These are phyloP conservation scores for Talaromyces wortmannii DNA, from an alignment of 495 filamentous ascomycete species.

Conservation along the genomic window DNA sequence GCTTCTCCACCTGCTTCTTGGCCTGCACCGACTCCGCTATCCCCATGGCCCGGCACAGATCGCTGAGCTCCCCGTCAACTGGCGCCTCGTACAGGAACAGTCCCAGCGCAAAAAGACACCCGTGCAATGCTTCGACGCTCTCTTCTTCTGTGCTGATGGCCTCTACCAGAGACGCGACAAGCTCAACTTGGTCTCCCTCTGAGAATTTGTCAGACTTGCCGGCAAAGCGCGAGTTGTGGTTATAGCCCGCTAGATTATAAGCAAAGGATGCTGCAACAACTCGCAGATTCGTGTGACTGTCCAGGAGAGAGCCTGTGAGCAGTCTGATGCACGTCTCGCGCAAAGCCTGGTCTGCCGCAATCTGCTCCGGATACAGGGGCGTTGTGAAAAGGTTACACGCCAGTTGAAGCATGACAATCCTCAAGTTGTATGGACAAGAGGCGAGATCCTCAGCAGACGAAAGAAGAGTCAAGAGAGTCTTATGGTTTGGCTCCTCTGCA, in stretches of 20 bases:
- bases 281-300: constrained; percentile 48
- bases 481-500: constrained; percentile 62
- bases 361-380: constrained; percentile 38
- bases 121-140: constrained; percentile 64
- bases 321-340: constrained; percentile 31
- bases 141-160: constrained; percentile 60
- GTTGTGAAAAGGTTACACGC: constrained; percentile 58
- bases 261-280: constrained; percentile 76
- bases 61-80: constrained; percentile 60
- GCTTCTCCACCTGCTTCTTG: constrained; percentile 41
- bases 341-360: constrained; percentile 27
- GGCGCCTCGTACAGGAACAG: constrained; percentile 65
- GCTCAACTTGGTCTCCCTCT: constrained; percentile 67
- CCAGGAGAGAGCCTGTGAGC: constrained; percentile 47
- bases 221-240: constrained; percentile 56
- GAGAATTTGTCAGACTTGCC: constrained; percentile 51
- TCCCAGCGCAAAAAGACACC: constrained; percentile 66
- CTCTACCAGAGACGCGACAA: constrained; percentile 71
- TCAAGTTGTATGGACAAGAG: constrained; percentile 68
- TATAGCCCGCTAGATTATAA: constrained; percentile 70
- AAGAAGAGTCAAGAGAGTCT: constrained; percentile 59
- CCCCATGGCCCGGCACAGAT: constrained; percentile 68
- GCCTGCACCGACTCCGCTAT: constrained; percentile 49
- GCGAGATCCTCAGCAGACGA: constrained; percentile 42
- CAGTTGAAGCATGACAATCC: constrained; percentile 68